Base-by-base conservation (phyloP, 108 stramenopile genomes). In the Chaetoceros muelleri region DNA sequence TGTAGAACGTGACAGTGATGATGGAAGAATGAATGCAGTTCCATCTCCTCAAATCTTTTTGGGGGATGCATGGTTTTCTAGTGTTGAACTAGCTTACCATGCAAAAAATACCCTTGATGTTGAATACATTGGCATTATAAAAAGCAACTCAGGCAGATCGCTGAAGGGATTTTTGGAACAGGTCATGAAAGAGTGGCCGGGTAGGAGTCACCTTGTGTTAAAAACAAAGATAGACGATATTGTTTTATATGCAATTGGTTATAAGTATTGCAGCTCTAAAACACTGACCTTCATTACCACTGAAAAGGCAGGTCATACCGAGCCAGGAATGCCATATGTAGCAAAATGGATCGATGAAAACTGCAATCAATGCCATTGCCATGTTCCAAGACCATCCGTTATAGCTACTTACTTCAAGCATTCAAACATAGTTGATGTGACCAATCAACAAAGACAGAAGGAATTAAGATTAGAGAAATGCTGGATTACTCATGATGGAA, bases 181-280 rank as follows among this genome's bases (percentile, higher is more conserved):
- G 19, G 29, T 5, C 1, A 62, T 62, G 61, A 7, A 52, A n/a
- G 19, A 62, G 2, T 62, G 61, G 61, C 61, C 61, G 13, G 31
- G 47, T 10, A 52, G 61, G 20, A 34, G 30, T 17, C 31, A 53
- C 24, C 23, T 62, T 18, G 61, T 62, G 8, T 20, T 62, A 1
- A 40, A 5, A 40, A 13, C 19, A n/a, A 27, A n/a, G 7, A 21
- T 45, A 3, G 7, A 10, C 31, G 18, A 24, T 19, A 17, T 44
- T 18, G 3, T 18, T 16, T 13, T 27, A 3, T 13, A 23, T 57
- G 61, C 53, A 5, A 21, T 64, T 13, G 63, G 63, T 3, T 64
- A 64, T 53, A 64, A 52, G 55, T 64, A 64, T 26, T 44, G n/a
- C 44, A 17, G 21, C 2, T 40, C n/a, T 28, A 62, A 62, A 22